Base-by-base conservation (phyloP, 2,329 filamentous ascomycete genomes). In the Fonsecaea erecta region DNA sequence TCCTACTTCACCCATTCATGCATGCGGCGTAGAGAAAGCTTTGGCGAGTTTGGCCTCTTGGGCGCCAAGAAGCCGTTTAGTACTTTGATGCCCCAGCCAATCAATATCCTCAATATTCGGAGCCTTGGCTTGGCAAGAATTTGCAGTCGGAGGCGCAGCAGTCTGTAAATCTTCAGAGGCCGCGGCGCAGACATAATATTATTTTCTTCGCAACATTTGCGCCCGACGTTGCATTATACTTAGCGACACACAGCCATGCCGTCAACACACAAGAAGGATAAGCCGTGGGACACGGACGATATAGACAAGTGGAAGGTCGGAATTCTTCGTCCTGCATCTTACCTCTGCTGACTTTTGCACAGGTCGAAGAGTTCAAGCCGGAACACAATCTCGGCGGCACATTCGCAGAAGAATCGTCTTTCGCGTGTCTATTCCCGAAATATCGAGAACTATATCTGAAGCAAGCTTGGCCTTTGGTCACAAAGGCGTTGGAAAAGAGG, bases 261-360 rank as follows among this genome's bases (percentile, higher is more conserved):
- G 68, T 95, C 92, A 32, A 96, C 90, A 70, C 88, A 97, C 80
- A 90, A 97, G 68, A 90, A 86, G 71, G 92, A 96, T 2, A 97
- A 97, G 78, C 91, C 92, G 62, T 96, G 93, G 93, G 93, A 97
- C 74, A 96, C 93, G 63, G 93, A 96, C 68, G 95, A 97, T 74
- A 92, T 98, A 70, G 94, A 98, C 81, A 96, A 97, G 78, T 98
- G 93, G 93, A 94, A 93, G 83, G 88, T 89, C 56, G 28, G 73
- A 48, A 28, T 37, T 14, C 32, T 26, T n/a, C 16, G 21, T n/a
- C 51, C 14, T 35, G n/a, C 30, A 9, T 52, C 40, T 60, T 26
- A 11, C 54, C 3, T 18, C 16, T 37, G 16, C 40, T 60, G 14
- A 54, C 52, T n/a, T 30, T 40, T 46, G 26, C 63, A 26, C 74